Evolutionary conservation across 257 asterid species (phyloP).

Genomic region (Solanum piurae): DNA sequence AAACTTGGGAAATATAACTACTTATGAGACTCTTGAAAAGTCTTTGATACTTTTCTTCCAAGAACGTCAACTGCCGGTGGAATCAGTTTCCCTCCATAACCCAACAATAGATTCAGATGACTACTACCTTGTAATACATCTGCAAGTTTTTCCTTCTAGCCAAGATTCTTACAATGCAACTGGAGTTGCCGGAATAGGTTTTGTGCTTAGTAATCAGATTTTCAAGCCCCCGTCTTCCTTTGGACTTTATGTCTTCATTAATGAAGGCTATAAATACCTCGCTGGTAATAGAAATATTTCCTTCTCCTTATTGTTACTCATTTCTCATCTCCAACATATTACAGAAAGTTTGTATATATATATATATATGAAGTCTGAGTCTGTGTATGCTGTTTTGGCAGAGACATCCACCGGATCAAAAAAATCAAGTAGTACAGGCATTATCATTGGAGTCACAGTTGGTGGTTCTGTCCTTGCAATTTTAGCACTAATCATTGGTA

Average conservation of each 20-base stretch:
- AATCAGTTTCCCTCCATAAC: conserved; percentile 49
- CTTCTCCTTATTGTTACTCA: not conserved
- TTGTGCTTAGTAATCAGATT: conserved; percentile 60
- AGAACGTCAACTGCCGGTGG: conserved; percentile 46
- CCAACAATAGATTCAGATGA: conserved; percentile 29
- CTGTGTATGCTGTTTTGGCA: conserved; percentile 2
- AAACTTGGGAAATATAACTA: conserved; percentile 33
- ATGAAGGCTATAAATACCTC: conserved; percentile 28
- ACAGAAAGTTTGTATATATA: not conserved
- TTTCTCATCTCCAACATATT: not conserved
- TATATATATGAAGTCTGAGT: not conserved
- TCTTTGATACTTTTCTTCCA: conserved; percentile 30
- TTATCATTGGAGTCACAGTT: conserved; percentile 57
- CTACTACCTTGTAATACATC: conserved; percentile 40
- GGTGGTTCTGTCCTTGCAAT: conserved; percentile 50
- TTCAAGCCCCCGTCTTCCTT: conserved; percentile 58
- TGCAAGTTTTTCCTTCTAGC: conserved; percentile 58
- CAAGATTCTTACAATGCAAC: conserved; percentile 37
- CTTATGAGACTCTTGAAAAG: conserved; percentile 24
- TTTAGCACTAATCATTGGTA: conserved; percentile 47
- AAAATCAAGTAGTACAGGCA: conserved; percentile 20
- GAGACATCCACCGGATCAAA: conserved; percentile 14
- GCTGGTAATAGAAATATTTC: conserved; percentile 21
- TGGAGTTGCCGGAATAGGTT: conserved; percentile 46
- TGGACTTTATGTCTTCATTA: conserved; percentile 57